A percentile compares a stretch with the other conserved stretches of the same genome.
Conservation (phyloP, 345 rosid genomes). For the Eucalyptus erythrocorys region DNA sequence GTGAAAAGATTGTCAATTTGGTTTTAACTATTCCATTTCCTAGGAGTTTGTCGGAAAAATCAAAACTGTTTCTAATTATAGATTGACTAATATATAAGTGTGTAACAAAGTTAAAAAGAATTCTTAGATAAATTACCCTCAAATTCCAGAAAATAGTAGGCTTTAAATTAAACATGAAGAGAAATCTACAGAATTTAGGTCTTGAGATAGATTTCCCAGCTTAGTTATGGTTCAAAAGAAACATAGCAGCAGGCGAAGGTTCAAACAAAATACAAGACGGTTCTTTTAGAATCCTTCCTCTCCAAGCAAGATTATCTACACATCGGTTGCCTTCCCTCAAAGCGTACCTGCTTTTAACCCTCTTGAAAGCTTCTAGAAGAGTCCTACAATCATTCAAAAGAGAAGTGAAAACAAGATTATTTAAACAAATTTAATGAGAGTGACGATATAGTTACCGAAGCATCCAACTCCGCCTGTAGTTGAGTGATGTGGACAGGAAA, state of each 20-base stretch:
- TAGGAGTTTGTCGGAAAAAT: too few relatives aligned
- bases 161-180: not conserved
- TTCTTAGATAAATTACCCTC: not conserved
- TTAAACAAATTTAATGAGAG: not conserved
- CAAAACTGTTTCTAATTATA: not conserved
- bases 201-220: not conserved
- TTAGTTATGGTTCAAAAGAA: not conserved
- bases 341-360: too few relatives aligned
- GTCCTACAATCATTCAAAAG: not conserved
- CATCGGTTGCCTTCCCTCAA: too few relatives aligned
- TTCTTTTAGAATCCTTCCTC: too few relatives aligned
- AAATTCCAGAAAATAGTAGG: not conserved
- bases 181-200: not conserved
- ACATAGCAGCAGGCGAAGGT: not conserved
- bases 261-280: not conserved
- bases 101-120: not conserved
- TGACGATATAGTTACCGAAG: not conserved
- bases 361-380: too few relatives aligned
- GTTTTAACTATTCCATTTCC: too few relatives aligned
- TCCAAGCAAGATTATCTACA: too few relatives aligned
- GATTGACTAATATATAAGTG: not conserved
- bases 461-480: not conserved
- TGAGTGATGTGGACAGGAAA: not conserved
- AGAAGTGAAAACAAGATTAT: not conserved
- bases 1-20: too few relatives aligned